phyloP scores from a whole-genome alignment of 441 rosid genomes.

The Jatropha multifida region DNA sequence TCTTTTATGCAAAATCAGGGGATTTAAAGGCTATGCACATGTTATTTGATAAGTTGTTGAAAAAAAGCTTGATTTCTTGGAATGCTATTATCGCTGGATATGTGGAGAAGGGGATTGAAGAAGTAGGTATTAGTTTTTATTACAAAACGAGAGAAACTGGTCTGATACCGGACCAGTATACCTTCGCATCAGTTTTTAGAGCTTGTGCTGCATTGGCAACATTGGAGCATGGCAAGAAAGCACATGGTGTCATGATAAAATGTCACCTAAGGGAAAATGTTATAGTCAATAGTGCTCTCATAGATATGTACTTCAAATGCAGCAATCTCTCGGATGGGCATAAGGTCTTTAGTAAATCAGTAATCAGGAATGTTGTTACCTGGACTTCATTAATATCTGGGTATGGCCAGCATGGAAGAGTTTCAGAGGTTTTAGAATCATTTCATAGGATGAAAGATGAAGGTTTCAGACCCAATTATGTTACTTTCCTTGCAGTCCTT shows the following conservation, averaged over 20 bases:
- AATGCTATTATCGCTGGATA: constrained; percentile 54
- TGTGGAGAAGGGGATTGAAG: constrained; percentile 40
- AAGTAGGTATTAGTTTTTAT: constrained; percentile 35
- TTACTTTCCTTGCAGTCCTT: constrained; percentile 74
- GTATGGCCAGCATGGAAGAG: constrained; percentile 71
- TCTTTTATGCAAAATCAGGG: constrained; percentile 55
- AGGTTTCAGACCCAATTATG: constrained; percentile 61
- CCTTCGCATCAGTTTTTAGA: constrained; percentile 74
- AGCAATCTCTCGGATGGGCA: constrained; percentile 60
- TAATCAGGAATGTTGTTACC: constrained; percentile 50
- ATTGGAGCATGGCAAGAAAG: constrained; percentile 61
- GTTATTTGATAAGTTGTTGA: constrained; percentile 37
- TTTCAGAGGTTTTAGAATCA: constrained; percentile 57
- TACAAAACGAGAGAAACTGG: constrained; percentile 37
- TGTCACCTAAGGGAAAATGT: constrained; percentile 47
- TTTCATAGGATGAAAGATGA: constrained; percentile 63
- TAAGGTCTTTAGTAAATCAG: constrained; percentile 45
- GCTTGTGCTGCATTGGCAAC: constrained; percentile 67
- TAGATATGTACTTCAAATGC: constrained; percentile 87
- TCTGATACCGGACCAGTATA: constrained; percentile 62
- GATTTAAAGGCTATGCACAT: constrained; percentile 43
- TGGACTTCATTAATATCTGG: constrained; percentile 89
- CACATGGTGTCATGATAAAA: constrained; percentile 65
- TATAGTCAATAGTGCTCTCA: constrained; percentile 65
- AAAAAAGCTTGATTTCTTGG: constrained; percentile 47